A percentile compares a stretch with the other conserved stretches of the same genome.
Conservation (phyloP, 2,329 filamentous ascomycete genomes). For the Pseudogymnoascus sp. region DNA sequence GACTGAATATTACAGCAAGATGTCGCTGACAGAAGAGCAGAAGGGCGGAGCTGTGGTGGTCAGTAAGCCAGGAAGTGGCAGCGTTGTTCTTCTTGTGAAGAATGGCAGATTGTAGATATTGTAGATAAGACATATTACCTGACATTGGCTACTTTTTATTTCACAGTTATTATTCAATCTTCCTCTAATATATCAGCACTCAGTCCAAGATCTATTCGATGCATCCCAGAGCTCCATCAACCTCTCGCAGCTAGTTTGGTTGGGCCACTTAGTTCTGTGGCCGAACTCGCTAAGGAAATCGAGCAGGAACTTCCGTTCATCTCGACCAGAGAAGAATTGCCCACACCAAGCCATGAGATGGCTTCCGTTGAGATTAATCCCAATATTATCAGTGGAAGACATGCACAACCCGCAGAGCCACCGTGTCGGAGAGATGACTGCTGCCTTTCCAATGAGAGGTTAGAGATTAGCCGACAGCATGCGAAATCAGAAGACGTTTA, state of each 20-base stretch:
- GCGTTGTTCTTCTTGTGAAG: slow-evolving; percentile 42
- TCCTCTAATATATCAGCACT: background rate
- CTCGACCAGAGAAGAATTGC: background rate
- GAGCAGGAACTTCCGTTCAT: background rate
- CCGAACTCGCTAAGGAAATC: background rate
- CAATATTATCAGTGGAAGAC: background rate
- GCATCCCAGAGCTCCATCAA: background rate
- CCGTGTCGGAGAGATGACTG: background rate
- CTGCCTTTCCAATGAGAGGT: background rate
- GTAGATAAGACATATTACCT: background rate
- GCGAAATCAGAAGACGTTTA: background rate
- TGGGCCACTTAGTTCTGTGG: background rate
- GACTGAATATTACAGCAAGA: slow-evolving; percentile 70
- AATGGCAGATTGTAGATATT: background rate
- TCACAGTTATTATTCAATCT: too few species aligned
- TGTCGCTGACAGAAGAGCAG: slow-evolving; percentile 58
- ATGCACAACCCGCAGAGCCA: background rate
- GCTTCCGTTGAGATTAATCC: background rate
- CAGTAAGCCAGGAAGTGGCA: slow-evolving; percentile 75
- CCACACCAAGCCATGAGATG: background rate
- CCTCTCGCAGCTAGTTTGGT: background rate
- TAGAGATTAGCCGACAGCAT: background rate
- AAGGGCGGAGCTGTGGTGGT: slow-evolving; percentile 75
- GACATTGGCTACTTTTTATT: too few species aligned
- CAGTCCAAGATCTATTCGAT: background rate